These are phyloP conservation scores for Nosema muscidifuracis DNA, from an alignment of 371 early-diverging fungal species.

Conservation along the genomic window DNA sequence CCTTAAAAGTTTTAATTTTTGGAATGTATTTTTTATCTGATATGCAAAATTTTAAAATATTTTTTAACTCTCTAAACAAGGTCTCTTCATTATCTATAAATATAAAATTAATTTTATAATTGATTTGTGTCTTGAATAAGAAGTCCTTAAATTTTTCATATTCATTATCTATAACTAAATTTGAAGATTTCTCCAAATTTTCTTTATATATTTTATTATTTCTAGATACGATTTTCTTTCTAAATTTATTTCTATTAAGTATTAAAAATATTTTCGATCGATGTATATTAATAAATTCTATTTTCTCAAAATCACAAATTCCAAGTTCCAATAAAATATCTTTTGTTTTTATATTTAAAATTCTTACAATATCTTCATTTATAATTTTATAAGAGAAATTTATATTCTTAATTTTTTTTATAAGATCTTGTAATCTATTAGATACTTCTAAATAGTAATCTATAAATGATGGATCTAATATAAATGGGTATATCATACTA, in stretches of 20 bases:
- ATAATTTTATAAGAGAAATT: slow-evolving; percentile 29
- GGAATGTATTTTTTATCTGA: not conserved
- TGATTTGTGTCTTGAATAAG: slow-evolving; percentile 23
- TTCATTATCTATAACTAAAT: not conserved
- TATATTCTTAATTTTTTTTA: slow-evolving; percentile 12
- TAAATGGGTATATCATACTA: not conserved
- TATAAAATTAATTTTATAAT: slow-evolving; percentile 19
- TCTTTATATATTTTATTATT: slow-evolving; percentile 26
- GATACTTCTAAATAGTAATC: slow-evolving; percentile 29
- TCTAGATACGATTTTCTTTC: not conserved
- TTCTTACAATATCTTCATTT: not conserved
- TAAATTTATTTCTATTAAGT: slow-evolving; percentile 25
- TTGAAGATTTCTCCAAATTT: not conserved
- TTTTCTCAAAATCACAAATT: slow-evolving; percentile 19
- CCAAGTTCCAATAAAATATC: not conserved
- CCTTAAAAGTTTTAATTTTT: slow-evolving; percentile 34
- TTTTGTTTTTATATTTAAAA: not conserved
- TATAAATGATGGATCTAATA: slow-evolving; percentile 8
- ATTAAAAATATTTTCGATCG: slow-evolving; percentile 3
- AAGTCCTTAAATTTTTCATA: slow-evolving; percentile 2
- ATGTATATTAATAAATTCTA: not conserved
- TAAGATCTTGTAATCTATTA: slow-evolving; percentile 1
- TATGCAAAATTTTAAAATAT: slow-evolving; percentile 18
- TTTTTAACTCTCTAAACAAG: slow-evolving; percentile 14
- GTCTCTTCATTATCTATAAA: slow-evolving; percentile 11